These are phyloP conservation scores for Euphorbia lathyris DNA, from an alignment of 345 rosid species.

Conservation along the genomic window DNA sequence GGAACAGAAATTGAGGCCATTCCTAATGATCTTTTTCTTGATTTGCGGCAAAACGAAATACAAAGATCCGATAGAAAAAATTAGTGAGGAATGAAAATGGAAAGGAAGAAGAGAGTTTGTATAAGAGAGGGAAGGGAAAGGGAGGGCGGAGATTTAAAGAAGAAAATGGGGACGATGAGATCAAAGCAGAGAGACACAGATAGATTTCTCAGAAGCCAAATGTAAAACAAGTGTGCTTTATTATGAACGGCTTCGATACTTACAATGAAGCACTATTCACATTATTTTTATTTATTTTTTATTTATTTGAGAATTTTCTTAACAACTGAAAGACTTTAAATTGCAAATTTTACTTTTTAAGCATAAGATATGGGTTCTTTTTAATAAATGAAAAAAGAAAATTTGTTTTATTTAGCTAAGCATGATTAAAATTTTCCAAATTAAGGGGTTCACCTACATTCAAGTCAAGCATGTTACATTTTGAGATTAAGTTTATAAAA, in stretches of 20 bases:
- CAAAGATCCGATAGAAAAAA: background rate
- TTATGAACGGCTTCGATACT: conserved; percentile 13
- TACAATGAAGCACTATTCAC: background rate
- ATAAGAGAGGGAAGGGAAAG: background rate
- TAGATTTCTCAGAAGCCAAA: conserved; percentile 21
- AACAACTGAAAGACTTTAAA: conserved; percentile 5
- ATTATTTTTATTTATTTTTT: background rate
- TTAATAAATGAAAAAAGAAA: too few relatives aligned
- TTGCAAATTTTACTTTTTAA: too few relatives aligned
- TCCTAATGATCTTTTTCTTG: background rate
- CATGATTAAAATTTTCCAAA: too few relatives aligned
- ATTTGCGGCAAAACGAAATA: background rate
- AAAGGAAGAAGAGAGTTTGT: background rate
- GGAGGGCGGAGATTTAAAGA: conserved; percentile 5
- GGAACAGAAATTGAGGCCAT: conserved; percentile 70
- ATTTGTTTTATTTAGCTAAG: too few relatives aligned
- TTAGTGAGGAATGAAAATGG: background rate
- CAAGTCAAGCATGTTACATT: too few relatives aligned
- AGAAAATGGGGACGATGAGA: conserved; percentile 31
- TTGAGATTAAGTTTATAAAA: too few relatives aligned
- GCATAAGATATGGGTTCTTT: too few relatives aligned
- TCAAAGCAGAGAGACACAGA: conserved; percentile 19
- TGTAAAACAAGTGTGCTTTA: background rate
- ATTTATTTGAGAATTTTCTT: background rate
- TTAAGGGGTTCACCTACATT: too few relatives aligned